Conservation (phyloP, 495 filamentous ascomycete species). For the Penicilliopsis zonata region DNA sequence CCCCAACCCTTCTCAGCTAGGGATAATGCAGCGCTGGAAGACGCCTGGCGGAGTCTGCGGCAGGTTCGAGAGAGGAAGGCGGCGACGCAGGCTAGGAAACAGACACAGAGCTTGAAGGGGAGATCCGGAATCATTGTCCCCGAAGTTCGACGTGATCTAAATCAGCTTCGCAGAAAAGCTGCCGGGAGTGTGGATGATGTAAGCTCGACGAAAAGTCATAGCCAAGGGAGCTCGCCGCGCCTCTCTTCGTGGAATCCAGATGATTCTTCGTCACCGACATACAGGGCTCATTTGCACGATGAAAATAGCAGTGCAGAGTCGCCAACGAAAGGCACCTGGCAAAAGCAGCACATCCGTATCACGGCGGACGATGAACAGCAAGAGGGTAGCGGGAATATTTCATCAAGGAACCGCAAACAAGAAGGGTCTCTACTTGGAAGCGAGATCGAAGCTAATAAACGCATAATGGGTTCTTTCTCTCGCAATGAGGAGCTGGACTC, state of each 20-base stretch:
- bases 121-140: constrained; percentile 34
- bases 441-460: constrained; percentile 13
- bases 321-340: constrained; percentile 2
- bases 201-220: constrained; percentile 17
- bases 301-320: constrained; percentile 6
- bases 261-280: constrained; percentile 5
- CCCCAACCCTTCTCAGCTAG: constrained; percentile 66
- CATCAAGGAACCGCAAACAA: constrained; percentile 4
- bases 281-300: constrained; percentile 4
- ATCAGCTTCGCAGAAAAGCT: constrained; percentile 16
- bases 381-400: no score
- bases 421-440: constrained; percentile 8
- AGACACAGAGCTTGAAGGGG: constrained; percentile 22
- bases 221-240: constrained; percentile 11
- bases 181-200: constrained; percentile 10
- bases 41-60: constrained; percentile 53
- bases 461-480: constrained; percentile 9
- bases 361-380: constrained; percentile 5
- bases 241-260: constrained; percentile 8
- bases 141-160: constrained; percentile 21
- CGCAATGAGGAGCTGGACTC: constrained; percentile 9
- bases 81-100: constrained; percentile 14
- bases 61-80: constrained; percentile 21
- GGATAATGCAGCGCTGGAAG: constrained; percentile 63
- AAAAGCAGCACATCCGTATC: constrained; percentile 5